phyloP scores from a whole-genome alignment of 1,139 yeast species.

The Nadsonia starkeyi-henricii region DNA sequence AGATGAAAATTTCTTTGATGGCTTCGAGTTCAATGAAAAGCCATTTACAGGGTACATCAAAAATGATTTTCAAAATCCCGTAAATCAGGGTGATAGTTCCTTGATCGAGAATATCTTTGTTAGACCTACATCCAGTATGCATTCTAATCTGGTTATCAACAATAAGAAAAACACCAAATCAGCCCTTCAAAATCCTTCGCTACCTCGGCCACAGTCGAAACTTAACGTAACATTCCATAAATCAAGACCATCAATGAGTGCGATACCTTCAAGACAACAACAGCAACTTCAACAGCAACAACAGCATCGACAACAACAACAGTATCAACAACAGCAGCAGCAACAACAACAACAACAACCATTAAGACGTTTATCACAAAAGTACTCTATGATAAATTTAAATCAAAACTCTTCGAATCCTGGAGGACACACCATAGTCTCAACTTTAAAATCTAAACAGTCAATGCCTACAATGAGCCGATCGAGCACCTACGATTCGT shows the following conservation, averaged over 20 bases:
- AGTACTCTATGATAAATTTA: not conserved
- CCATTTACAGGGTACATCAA: too few relatives aligned
- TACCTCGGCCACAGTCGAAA: not conserved
- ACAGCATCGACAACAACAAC: constrained; percentile 2
- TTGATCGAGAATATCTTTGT: not conserved
- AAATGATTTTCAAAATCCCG: too few relatives aligned
- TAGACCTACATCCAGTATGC: not conserved
- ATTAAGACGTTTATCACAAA: not conserved
- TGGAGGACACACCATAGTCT: not conserved
- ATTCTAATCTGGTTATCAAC: not conserved
- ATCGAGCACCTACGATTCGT: not conserved
- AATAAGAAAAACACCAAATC: not conserved
- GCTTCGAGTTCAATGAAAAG: not conserved
- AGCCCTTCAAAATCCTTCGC: not conserved
- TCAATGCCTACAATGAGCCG: not conserved
- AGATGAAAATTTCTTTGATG: not conserved
- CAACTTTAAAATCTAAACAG: not conserved
- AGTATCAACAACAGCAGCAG: constrained; percentile 2
- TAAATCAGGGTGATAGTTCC: not conserved
- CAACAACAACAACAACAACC: not conserved
- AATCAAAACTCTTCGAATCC: not conserved
- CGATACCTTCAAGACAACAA: too few relatives aligned
- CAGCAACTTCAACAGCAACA: not conserved
- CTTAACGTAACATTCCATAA: not conserved
- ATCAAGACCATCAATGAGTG: not conserved